phyloP scores from a whole-genome alignment of 208 protist species.

The Acanthamoeba culbertsoni region DNA sequence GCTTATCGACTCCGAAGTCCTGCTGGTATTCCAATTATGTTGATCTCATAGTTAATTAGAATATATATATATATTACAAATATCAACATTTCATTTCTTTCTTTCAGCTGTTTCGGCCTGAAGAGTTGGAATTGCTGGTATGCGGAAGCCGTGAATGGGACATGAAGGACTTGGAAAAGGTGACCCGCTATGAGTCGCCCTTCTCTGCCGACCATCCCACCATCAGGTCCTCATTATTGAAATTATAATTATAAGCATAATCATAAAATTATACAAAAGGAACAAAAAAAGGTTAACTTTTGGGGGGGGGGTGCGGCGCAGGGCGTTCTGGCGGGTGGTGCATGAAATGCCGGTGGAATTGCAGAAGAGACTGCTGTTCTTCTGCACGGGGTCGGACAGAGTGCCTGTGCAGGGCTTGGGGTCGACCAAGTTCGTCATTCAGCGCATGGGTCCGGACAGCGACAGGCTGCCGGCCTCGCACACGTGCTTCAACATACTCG shows the following conservation, averaged over 20 bases:
- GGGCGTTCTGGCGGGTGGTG: constrained; percentile 73
- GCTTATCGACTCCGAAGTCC: background rate
- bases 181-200: constrained; percentile 69
- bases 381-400: background rate
- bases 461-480: constrained; percentile 85
- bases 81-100: background rate
- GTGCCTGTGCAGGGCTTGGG: background rate
- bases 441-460: background rate
- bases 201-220: constrained; percentile 63
- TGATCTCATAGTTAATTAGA: too few species aligned
- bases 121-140: constrained; percentile 67
- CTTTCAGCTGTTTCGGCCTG: background rate
- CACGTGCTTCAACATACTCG: constrained; percentile 90
- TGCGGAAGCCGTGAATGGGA: constrained; percentile 72
- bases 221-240: constrained; percentile 61
- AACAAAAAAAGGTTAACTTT: background rate
- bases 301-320: background rate
- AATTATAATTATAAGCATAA: background rate
- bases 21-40: background rate
- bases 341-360: constrained; percentile 20
- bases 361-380: background rate
- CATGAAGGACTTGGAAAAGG: constrained; percentile 69
- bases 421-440: background rate
- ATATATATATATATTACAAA: background rate
- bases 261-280: too few species aligned